phyloP scores from a whole-genome alignment of 2,329 filamentous ascomycete genomes.

The Fusarium torreyae region DNA sequence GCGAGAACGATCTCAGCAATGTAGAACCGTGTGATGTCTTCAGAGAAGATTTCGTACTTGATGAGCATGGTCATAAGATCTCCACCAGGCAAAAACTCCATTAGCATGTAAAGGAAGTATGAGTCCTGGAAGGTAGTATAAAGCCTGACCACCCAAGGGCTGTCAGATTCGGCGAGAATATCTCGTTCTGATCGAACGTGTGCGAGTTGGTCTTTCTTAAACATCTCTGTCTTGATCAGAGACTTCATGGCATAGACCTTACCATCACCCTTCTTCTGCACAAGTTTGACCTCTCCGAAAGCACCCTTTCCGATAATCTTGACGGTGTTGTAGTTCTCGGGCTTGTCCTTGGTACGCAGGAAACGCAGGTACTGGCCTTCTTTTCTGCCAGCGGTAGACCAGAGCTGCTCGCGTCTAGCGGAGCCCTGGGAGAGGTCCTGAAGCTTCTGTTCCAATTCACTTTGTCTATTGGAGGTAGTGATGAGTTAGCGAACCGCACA shows the following conservation, averaged over 20 bases:
- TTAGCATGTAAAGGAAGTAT: constrained; percentile 98
- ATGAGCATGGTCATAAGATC: constrained; percentile 99
- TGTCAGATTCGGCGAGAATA: constrained; percentile 98
- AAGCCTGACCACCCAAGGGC: constrained; percentile 98
- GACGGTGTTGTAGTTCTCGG: constrained; percentile 94
- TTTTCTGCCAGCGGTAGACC: constrained; percentile 86
- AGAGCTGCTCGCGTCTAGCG: constrained; percentile 85
- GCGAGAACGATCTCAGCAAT: constrained; percentile 98
- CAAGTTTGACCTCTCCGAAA: constrained; percentile 97
- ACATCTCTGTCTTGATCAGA: constrained; percentile 99
- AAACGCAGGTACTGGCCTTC: constrained; percentile 96
- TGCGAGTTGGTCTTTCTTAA: constrained; percentile 98
- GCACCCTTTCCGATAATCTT: constrained; percentile 99
- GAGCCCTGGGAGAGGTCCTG: constrained; percentile 82
- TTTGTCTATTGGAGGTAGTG: constrained; percentile 73
- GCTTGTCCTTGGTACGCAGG: constrained; percentile 91
- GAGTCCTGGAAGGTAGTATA: constrained; percentile 98
- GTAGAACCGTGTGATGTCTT: constrained; percentile 98
- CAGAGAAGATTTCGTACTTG: constrained; percentile 99
- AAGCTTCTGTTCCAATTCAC: constrained; percentile 90
- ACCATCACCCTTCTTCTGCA: constrained; percentile 95
- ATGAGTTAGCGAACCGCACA: constrained; percentile 25
- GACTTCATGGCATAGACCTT: constrained; percentile 99
- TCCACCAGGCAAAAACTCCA: constrained; percentile 98
- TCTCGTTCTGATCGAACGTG: constrained; percentile 98